Conservation (phyloP, 495 filamentous ascomycete genomes). For the Neurospora intermedia region DNA sequence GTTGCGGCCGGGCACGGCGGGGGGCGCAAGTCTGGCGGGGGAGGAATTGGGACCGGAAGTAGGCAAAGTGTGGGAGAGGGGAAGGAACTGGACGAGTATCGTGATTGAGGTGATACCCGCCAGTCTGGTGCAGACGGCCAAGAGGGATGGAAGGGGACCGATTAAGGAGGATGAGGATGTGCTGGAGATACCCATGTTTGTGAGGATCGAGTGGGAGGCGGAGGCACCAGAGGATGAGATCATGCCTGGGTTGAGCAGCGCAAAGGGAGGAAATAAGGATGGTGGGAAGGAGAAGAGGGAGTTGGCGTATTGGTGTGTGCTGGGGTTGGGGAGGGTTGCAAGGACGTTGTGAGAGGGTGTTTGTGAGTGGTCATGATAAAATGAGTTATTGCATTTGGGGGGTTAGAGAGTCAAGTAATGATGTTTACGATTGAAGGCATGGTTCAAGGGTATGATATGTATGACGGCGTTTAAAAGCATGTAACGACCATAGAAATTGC, state of each 20-base stretch:
- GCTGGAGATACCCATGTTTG: constrained; percentile 91
- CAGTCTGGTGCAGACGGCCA: constrained; percentile 20
- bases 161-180: constrained; percentile 71
- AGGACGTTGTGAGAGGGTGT: background rate
- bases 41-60: constrained; percentile 51
- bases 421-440: background rate
- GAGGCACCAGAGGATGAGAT: constrained; percentile 61
- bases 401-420: background rate
- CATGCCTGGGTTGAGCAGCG: constrained; percentile 15
- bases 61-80: constrained; percentile 90
- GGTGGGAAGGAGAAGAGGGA: constrained; percentile 47
- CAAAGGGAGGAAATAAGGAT: constrained; percentile 21
- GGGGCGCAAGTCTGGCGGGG: constrained; percentile 27
- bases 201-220: constrained; percentile 83
- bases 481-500: background rate
- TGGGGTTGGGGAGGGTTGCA: constrained; percentile 71
- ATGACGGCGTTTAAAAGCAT: background rate
- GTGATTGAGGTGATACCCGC: constrained; percentile 85
- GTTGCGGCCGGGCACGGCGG: constrained; percentile 22
- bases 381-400: background rate
- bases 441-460: background rate
- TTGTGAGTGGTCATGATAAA: background rate
- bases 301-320: constrained; percentile 88
- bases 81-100: constrained; percentile 89
- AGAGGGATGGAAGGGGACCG: constrained; percentile 19